Conservation (phyloP, 1,284 basidiomycete species). For the Acaromyces ingoldii region DNA sequence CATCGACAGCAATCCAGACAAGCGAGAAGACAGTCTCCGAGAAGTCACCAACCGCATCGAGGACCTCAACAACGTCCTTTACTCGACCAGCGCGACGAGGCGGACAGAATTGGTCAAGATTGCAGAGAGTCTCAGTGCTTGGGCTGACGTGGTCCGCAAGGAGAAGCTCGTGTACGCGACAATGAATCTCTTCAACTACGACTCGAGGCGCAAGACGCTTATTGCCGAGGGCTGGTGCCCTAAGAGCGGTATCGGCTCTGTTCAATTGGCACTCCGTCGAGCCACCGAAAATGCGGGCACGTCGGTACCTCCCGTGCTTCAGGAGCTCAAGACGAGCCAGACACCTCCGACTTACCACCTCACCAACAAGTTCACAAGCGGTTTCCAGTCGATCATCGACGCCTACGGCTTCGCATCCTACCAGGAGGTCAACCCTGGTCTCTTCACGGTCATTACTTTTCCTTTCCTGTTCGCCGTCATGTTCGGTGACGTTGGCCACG, state of each 20-base stretch:
- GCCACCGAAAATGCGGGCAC: slow-evolving; percentile 96
- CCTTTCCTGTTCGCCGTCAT: slow-evolving; percentile 99
- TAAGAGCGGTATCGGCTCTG: slow-evolving; percentile 76
- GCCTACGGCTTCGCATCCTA: slow-evolving; percentile 92
- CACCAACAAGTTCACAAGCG: slow-evolving; percentile 94
- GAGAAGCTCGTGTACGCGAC: slow-evolving; percentile 78
- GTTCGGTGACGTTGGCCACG: slow-evolving; percentile 99
- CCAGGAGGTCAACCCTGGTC: slow-evolving; percentile 94
- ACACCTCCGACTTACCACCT: slow-evolving; percentile 92
- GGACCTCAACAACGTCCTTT: slow-evolving; percentile 84
- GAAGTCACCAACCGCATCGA: slow-evolving; percentile 86
- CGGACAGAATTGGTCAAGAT: slow-evolving; percentile 78
- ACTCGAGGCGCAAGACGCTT: slow-evolving; percentile 85
- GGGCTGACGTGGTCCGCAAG: slow-evolving; percentile 89
- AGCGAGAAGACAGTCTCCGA: slow-evolving; percentile 79
- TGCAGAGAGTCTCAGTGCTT: slow-evolving; percentile 78
- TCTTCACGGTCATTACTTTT: slow-evolving; percentile 90
- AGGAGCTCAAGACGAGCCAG: slow-evolving; percentile 82
- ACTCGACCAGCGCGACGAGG: slow-evolving; percentile 59
- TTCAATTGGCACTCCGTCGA: slow-evolving; percentile 81
- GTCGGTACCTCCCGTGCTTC: slow-evolving; percentile 82
- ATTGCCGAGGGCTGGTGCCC: slow-evolving; percentile 98
- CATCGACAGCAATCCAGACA: slow-evolving; percentile 88
- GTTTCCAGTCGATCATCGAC: slow-evolving; percentile 97
- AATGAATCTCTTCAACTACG: slow-evolving; percentile 70